Conservation (phyloP, 2,329 filamentous ascomycete species). For the Thelonectria blattea region DNA sequence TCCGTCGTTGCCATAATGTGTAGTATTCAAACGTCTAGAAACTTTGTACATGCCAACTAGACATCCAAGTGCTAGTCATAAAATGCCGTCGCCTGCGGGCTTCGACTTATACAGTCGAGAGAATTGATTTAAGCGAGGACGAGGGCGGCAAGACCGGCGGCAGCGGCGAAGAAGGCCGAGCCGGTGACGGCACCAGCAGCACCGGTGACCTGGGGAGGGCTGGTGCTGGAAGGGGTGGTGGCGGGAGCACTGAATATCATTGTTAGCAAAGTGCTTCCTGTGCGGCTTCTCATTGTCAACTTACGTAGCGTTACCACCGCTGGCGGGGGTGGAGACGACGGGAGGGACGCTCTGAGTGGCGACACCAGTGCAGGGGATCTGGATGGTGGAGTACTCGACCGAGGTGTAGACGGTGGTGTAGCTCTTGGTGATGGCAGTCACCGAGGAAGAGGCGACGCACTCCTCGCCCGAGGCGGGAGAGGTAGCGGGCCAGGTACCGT, state of each 20-base stretch:
- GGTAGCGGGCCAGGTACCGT: conserved; percentile 22
- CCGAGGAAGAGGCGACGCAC: conserved; percentile 43
- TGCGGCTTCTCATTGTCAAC: conserved; percentile 26
- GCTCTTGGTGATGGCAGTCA: conserved; percentile 61
- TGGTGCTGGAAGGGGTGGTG: conserved; percentile 37
- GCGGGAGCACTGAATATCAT: conserved; percentile 21
- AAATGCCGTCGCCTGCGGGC: conserved; percentile 51
- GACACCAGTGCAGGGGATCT: conserved; percentile 34
- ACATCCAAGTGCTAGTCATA: conserved; percentile 43
- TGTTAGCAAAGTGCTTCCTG: conserved; percentile 16
- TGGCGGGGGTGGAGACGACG: conserved; percentile 31
- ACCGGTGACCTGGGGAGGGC: conserved; percentile 50
- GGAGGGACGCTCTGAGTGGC: conserved; percentile 36
- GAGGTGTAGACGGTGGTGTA: conserved; percentile 62
- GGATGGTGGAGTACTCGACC: conserved; percentile 56
- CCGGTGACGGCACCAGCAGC: conserved; percentile 60
- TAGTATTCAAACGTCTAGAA: conserved; percentile 46
- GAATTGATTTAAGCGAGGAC: conserved; percentile 58
- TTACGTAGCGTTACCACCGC: conserved; percentile 42
- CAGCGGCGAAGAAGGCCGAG: conserved; percentile 61
- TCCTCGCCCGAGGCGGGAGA: conserved; percentile 29
- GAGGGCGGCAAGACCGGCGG: conserved; percentile 60
- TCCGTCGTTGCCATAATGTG: conserved; percentile 35
- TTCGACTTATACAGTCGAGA: conserved; percentile 46
- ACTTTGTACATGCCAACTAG: conserved; percentile 48